Base-by-base conservation (phyloP, 2,329 filamentous ascomycete genomes). In the Gnomoniopsis sp. region DNA sequence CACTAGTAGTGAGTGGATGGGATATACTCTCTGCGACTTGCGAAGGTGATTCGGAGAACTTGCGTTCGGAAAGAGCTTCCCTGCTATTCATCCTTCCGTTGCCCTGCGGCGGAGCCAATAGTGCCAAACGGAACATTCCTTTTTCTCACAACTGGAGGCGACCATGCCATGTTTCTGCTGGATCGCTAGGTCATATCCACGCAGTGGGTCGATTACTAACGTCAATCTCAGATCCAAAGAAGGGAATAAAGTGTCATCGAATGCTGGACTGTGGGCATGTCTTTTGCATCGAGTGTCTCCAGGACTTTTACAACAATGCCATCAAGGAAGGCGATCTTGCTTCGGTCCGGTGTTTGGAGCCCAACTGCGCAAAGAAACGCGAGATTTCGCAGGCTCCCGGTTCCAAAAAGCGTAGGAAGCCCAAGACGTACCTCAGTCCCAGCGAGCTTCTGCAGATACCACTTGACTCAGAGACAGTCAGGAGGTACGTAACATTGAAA, bases 241-340 rank as follows among this genome's bases (percentile, higher is more conserved):
- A 96, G 71, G 95, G 95, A 1, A 74, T 77, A 0, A 82, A 79
- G 12, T 98, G 95, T 71, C 89, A 98, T 74, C 84, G 85, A 46
- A 87, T 98, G 80, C 74, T 89, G 49, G 86, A 88, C 59, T 99
- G 95, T 71, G 86, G 85, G 0, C 93, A 99, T 70, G 91, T 98
- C 41, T 99, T 98, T 69, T 99, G 95, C 72, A 77, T 88, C 19
- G 74, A 85, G n/a, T 99, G 95, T 68, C 78, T 99, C 2, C 88
- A 90, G 63, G 91, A 93, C 66, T 97, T 93, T 66, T 98, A 96
- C 79, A 91, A 88, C 65, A 88, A 86, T 63, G 92, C 91, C 64
- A 97, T 99, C 66, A 85, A 79, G 0, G 90, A 96, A 68, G 95
- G 95, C 1, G 88, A 96, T 66, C 78, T 99, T 19, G 80, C 86